Evolutionary conservation across 75 land plant species (phyloP), one percentile per base, ranked within the genome.

Genomic region (Azolla pinnata): DNA sequence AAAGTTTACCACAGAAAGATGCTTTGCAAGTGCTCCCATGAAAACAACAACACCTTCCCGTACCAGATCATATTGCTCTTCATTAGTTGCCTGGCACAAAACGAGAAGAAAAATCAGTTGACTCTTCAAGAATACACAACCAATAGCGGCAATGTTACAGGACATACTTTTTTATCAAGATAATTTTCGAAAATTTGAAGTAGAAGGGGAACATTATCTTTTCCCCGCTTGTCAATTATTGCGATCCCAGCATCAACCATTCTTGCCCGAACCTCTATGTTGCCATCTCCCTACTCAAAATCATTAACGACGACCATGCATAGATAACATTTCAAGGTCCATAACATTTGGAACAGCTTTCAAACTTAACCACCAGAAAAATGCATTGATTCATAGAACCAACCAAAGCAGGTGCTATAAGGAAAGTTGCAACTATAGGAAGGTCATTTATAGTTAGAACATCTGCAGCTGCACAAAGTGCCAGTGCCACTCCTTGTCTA

Each of bases 41-140:
- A 86, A 93, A 40, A 93, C 80, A 31, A 93, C 98, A 19, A 93
- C 96, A 62, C 98, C 98, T 54, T 93, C 98, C 25, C 98, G 90
- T 8, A 93, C 96, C 52, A 93, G 66, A 64, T 93, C 98, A 70
- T 93, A 93, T 54, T 71, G 82, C 57, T 86, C 98, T 74, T 93
- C 98, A 85, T 93, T 81, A 3, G 77, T 72, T n/a, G 90, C 81
- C 98, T 93, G 69, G 31, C 53, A 26, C 18, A 2, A 40, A 63
- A 26, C 56, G 24, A 30, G 46, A 40, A 54, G 54, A 16, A 34
- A 0, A 21, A 49, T 32, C n/a, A 29, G 12, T 4, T 14, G 19
- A 33, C 14, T 24, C 31, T 4, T 16, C 33, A 55, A 17, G 38
- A 29, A 29, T 57, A 1, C 27, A 45, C 33, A 32, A 54, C 44